phyloP scores from a whole-genome alignment of 75 land plant species.

The Adiantum capillusveneris region DNA sequence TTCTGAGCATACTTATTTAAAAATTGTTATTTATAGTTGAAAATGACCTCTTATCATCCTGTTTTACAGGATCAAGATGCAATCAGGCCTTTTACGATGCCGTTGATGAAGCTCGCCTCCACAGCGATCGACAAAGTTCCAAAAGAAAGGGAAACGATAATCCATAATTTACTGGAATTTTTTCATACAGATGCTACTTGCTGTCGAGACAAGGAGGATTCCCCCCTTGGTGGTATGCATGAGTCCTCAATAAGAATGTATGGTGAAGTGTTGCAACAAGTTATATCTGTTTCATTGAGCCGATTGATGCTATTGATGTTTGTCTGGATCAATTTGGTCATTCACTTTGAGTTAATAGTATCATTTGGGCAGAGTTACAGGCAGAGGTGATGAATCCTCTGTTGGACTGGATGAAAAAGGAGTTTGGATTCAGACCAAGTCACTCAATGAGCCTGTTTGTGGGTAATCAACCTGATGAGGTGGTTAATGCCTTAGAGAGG shows the following conservation, averaged over 20 bases:
- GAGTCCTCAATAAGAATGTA: not conserved
- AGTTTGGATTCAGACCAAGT: constrained; percentile 71
- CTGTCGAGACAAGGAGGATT: constrained; percentile 53
- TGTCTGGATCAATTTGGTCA: too few relatives aligned
- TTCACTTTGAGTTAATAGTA: too few relatives aligned
- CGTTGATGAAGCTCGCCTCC: constrained; percentile 87
- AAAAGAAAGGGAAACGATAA: constrained; percentile 51
- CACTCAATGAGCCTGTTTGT: constrained; percentile 74
- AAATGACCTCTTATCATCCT: too few relatives aligned
- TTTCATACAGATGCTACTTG: constrained; percentile 79
- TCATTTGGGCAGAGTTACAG: constrained; percentile 52
- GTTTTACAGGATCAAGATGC: constrained; percentile 63
- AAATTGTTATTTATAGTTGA: too few relatives aligned
- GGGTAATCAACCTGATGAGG: constrained; percentile 67
- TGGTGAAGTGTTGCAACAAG: too few relatives aligned
- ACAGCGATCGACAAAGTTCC: constrained; percentile 91
- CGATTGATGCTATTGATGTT: too few relatives aligned
- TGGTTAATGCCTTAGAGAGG: constrained; percentile 49
- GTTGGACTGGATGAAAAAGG: constrained; percentile 66
- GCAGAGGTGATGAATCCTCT: constrained; percentile 67
- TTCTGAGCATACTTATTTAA: too few relatives aligned
- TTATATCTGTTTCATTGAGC: too few relatives aligned
- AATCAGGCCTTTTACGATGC: constrained; percentile 94
- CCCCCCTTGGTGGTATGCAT: constrained; percentile 12
- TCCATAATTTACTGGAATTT: constrained; percentile 56